Conservation (phyloP, 2,329 filamentous ascomycete species). For the Fusarium robinianum region DNA sequence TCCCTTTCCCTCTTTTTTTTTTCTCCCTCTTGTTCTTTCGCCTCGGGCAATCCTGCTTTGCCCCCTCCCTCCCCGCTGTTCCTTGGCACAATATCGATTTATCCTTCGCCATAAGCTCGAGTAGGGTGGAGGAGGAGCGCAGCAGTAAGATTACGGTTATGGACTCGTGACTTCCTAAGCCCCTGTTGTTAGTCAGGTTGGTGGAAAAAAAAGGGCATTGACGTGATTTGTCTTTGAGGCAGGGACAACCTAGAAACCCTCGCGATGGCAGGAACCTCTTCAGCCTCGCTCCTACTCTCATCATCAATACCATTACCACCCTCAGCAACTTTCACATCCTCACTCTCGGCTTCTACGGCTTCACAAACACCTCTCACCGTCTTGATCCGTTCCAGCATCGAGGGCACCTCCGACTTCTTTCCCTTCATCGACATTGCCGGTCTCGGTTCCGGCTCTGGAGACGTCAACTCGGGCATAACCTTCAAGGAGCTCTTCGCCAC, state of each 20-base stretch:
- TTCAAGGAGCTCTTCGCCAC: conserved; percentile 43
- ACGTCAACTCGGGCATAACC: conserved; percentile 36
- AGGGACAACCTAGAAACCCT: conserved; percentile 1
- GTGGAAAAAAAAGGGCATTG: conserved; percentile 9
- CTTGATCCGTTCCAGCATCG: conserved; percentile 37
- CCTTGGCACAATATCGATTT: too few relatives aligned
- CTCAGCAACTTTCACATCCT: conserved; percentile 14
- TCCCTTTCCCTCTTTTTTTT: conserved; percentile 2
- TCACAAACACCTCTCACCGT: conserved; percentile 37
- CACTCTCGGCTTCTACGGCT: conserved; percentile 15
- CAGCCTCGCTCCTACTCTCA: conserved; percentile 15
- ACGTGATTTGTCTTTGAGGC: too few relatives aligned
- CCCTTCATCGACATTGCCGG: conserved; percentile 44
- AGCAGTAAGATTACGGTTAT: conserved; percentile 17
- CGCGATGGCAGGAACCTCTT: conserved; percentile 23
- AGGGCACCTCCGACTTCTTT: conserved; percentile 44
- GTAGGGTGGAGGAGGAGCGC: not conserved
- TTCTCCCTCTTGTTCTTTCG: not conserved
- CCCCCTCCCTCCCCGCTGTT: too few relatives aligned
- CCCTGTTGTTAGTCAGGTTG: conserved; percentile 17
- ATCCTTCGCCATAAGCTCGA: not conserved
- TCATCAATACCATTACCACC: conserved; percentile 13
- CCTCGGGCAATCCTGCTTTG: not conserved
- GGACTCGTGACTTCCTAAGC: conserved; percentile 3
- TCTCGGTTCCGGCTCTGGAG: conserved; percentile 36